A percentile compares a stretch with the other conserved stretches of the same genome.
phyloP scores from a whole-genome alignment of 352 stramenopile genomes.

The Blastocystis sp. region DNA sequence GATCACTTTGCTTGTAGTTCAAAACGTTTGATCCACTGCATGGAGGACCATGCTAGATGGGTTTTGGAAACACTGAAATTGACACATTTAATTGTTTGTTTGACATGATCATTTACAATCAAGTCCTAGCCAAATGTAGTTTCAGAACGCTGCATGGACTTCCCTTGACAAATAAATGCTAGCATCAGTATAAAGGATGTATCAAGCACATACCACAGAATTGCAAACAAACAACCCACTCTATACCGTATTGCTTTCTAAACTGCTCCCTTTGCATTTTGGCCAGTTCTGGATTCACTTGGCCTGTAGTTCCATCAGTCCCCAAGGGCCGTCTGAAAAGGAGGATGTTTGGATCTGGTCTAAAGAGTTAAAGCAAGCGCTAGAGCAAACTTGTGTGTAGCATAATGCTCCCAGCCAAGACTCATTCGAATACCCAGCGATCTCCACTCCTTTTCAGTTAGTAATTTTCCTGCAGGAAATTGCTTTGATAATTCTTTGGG shows the following conservation, averaged over 20 bases:
- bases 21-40: not conserved
- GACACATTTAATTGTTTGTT: not conserved
- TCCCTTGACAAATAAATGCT: no score
- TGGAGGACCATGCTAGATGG: not conserved
- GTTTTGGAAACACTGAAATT: not conserved
- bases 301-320: slow-evolving; percentile 42
- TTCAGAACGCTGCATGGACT: no score
- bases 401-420: slow-evolving; percentile 61
- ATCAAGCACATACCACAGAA: not conserved
- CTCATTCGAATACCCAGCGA: slow-evolving; percentile 55
- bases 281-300: slow-evolving; percentile 56
- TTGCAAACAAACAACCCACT: not conserved
- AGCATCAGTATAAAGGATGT: not conserved
- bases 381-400: slow-evolving; percentile 32
- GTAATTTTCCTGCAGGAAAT: slow-evolving; percentile 46
- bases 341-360: slow-evolving; percentile 58
- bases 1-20: not conserved
- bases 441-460: slow-evolving; percentile 57
- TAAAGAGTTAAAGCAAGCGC: not conserved
- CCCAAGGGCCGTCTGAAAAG: slow-evolving; percentile 46
- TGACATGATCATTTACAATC: not conserved
- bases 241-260: slow-evolving; percentile 53
- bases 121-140: no score
- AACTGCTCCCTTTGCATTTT: slow-evolving; percentile 35
- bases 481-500: slow-evolving; percentile 60